Evolutionary conservation across 2,329 filamentous ascomycete genomes (phyloP).

Genomic region (Pseudogymnoascus pannorum): DNA sequence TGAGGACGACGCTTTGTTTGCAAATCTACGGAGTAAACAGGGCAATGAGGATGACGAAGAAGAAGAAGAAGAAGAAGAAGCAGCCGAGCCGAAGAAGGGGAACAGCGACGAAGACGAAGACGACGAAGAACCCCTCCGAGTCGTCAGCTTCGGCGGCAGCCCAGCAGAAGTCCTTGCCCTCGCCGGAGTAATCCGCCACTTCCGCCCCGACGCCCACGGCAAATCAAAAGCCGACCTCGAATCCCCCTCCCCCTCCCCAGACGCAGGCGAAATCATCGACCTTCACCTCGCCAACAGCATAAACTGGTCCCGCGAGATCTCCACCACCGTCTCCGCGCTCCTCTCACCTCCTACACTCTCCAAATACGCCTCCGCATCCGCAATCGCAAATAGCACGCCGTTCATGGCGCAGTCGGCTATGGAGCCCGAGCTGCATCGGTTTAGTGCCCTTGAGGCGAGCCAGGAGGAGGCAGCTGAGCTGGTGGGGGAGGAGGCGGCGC

Average conservation of each 20-base stretch:
- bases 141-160: slow-evolving; percentile 35
- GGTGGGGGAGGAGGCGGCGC: slow-evolving; percentile 31
- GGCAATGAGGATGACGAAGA: slow-evolving; percentile 6
- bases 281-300: slow-evolving; percentile 72
- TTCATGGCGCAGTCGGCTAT: slow-evolving; percentile 38
- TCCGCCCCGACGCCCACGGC: slow-evolving; percentile 20
- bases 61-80: background rate
- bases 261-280: slow-evolving; percentile 23
- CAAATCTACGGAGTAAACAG: background rate
- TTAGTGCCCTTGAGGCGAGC: slow-evolving; percentile 42
- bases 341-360: slow-evolving; percentile 44
- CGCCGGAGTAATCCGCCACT: slow-evolving; percentile 42
- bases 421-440: slow-evolving; percentile 36
- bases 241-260: background rate
- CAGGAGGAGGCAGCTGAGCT: slow-evolving; percentile 27
- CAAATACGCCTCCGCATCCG: slow-evolving; percentile 44
- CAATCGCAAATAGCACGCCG: slow-evolving; percentile 37
- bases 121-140: slow-evolving; percentile 8
- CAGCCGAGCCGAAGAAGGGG: background rate
- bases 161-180: slow-evolving; percentile 58
- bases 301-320: slow-evolving; percentile 61
- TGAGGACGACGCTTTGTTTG: background rate
- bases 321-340: slow-evolving; percentile 49
- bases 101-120: slow-evolving; percentile 7
- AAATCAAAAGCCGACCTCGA: background rate